phyloP scores from a whole-genome alignment of 768 basidiomycete species.

The Pleurotus giganteus region DNA sequence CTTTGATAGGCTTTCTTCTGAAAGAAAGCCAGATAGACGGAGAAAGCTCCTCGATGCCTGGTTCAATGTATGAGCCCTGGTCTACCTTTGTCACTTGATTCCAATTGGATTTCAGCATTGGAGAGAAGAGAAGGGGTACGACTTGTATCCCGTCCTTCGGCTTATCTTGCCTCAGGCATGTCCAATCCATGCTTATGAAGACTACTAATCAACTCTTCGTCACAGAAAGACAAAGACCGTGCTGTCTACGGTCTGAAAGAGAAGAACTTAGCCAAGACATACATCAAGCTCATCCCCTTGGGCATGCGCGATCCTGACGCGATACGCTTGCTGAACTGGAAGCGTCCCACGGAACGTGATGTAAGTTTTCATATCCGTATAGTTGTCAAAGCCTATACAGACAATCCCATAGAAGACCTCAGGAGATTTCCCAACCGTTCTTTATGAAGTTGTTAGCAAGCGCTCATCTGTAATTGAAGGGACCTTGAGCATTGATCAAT shows the following conservation, averaged over 20 bases:
- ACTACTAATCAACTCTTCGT: neutral
- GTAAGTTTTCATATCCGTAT: conserved; percentile 36
- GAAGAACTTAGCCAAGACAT: conserved; percentile 88
- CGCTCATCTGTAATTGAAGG: conserved; percentile 80
- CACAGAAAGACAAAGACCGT: conserved; percentile 90
- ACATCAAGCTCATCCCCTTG: conserved; percentile 87
- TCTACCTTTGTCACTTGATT: conserved; percentile 10
- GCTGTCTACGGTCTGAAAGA: conserved; percentile 94
- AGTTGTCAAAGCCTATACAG: neutral
- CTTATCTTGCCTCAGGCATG: conserved; percentile 86
- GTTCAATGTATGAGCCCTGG: conserved; percentile 67
- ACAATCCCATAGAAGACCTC: conserved; percentile 51
- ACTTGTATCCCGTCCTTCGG: conserved; percentile 87
- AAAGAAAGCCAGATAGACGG: conserved; percentile 73
- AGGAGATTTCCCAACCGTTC: conserved; percentile 86
- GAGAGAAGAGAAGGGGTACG: conserved; percentile 81
- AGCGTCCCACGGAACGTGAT: conserved; percentile 66
- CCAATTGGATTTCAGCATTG: conserved; percentile 55
- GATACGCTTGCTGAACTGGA: conserved; percentile 86
- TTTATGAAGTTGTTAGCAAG: conserved; percentile 84
- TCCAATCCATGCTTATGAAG: neutral
- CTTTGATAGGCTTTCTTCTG: conserved; percentile 72
- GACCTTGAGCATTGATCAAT: conserved; percentile 72
- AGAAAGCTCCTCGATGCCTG: conserved; percentile 69
- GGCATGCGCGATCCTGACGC: conserved; percentile 80